Evolutionary conservation across 2,329 filamentous ascomycete species (phyloP).

Genomic region (Neospermospora avenae): DNA sequence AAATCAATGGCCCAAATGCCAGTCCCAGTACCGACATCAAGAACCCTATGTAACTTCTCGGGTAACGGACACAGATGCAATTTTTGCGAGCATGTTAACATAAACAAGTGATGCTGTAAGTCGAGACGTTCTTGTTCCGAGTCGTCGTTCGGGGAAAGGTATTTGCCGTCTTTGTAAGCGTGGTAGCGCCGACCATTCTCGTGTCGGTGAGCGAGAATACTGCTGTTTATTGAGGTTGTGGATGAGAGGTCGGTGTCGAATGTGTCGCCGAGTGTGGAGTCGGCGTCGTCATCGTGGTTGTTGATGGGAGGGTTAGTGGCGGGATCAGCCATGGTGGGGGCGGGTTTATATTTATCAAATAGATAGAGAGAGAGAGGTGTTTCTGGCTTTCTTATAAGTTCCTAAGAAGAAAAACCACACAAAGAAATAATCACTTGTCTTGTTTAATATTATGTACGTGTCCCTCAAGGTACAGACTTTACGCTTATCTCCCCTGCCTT

Average conservation of each 20-base stretch:
- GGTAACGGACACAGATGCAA: constrained; percentile 6
- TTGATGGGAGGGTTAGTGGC: not conserved
- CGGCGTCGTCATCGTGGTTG: not conserved
- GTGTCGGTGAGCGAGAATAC: not conserved
- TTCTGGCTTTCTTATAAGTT: too few relatives aligned
- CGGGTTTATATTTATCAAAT: too few relatives aligned
- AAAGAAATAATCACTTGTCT: too few relatives aligned
- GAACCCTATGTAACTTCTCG: not conserved
- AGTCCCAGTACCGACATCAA: constrained; percentile 17
- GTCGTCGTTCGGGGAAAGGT: constrained; percentile 52
- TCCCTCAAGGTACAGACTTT: too few relatives aligned
- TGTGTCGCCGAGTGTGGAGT: not conserved
- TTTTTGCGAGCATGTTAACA: not conserved
- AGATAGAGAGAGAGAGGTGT: too few relatives aligned
- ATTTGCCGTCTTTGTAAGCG: constrained; percentile 30
- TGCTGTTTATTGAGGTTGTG: constrained; percentile 1
- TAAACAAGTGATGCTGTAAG: constrained; percentile 9
- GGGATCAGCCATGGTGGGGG: not conserved
- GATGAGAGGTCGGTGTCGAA: not conserved
- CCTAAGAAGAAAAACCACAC: too few relatives aligned
- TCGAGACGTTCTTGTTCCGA: constrained; percentile 40
- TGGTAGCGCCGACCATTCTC: constrained; percentile 15
- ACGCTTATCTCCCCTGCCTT: too few relatives aligned
- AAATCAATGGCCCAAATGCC: constrained; percentile 23
- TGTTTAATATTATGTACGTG: too few relatives aligned